Evolutionary conservation across 2,329 filamentous ascomycete genomes (phyloP), one percentile per base, ranked within the genome.

Genomic region (Clonostachys byssicola): DNA sequence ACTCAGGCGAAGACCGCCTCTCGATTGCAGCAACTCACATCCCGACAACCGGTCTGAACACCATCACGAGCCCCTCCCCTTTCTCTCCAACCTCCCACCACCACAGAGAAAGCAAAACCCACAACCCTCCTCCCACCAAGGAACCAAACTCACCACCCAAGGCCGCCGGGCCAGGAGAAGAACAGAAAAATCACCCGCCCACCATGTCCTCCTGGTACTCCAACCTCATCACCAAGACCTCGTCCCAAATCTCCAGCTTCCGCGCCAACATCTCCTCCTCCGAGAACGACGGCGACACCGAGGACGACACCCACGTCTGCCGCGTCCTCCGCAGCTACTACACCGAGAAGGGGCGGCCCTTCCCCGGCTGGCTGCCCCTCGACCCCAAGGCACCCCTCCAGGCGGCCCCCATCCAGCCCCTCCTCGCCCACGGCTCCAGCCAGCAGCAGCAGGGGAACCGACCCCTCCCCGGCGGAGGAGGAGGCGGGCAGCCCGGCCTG

Each of bases 281-380:
- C 62, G 83, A 87, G 54, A 73, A 76, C 56, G 84, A 86, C 65
- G 85, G 85, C 67, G 84, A 88, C 61, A 86, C 83, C 52, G 80
- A 95, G 68, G 92, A 97, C 71, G 90, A 95, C 71, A 95, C 91
- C 4, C 91, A 97, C 72, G 88, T 97, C 60, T 95, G 89, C 69
- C 89, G 94, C 59, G 91, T 95, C 35, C 82, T 99, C 23, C 88
- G 94, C 59, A 86, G 84, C 57, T 96, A 97, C 77, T 97, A 99
- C 75, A 81, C 76, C 45, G 92, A 97, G 66, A 94, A 95, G 62
- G 88, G 86, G 56, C 84, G 85, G 18, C 77, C 83, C 2, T 88
- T 92, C 52, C 94, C 94, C 1, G 70, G 75, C 56, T 97, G 94
- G 92, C 84, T 97, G 8, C 90, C 92, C 8, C 85, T 89, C 6